A percentile compares a stretch with the other conserved stretches of the same genome.
Conservation (phyloP, 306 rosid genomes). For the Quercus berberidifolia region DNA sequence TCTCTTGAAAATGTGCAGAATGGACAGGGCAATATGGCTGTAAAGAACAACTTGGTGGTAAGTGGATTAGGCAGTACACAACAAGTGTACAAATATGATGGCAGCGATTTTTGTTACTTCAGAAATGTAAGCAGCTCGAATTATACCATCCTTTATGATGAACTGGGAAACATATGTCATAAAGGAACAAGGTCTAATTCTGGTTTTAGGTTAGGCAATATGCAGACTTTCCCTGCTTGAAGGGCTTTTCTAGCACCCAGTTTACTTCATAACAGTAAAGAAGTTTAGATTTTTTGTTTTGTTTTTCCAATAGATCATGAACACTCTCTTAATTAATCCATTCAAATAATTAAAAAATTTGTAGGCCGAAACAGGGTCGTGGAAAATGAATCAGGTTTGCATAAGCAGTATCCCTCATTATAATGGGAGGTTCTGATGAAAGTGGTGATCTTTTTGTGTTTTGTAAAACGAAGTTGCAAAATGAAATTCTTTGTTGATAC, state of each 20-base stretch:
- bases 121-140: constrained; percentile 77
- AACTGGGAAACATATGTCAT: constrained; percentile 39
- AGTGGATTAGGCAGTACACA: constrained; percentile 70
- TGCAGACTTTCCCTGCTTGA: constrained; percentile 24
- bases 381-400: no score
- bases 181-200: constrained; percentile 10
- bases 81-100: constrained; percentile 53
- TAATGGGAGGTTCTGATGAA: no score
- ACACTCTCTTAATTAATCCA: background rate
- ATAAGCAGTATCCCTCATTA: no score
- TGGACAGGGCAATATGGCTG: constrained; percentile 56
- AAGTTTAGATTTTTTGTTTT: background rate
- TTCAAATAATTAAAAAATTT: background rate
- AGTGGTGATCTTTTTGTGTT: no score
- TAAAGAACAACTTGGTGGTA: constrained; percentile 44
- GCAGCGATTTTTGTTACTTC: constrained; percentile 46
- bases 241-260: constrained; percentile 24
- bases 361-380: no score
- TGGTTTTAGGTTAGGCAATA: constrained; percentile 22
- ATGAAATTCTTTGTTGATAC: no score
- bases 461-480: no score
- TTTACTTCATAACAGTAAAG: background rate
- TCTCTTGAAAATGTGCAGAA: constrained; percentile 64
- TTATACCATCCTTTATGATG: constrained; percentile 66
- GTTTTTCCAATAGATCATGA: constrained; percentile 1